A percentile compares a stretch with the other conserved stretches of the same genome.
Evolutionary conservation across 2,329 filamentous ascomycete species (phyloP).

Genomic region (Colletotrichum tanaceti): DNA sequence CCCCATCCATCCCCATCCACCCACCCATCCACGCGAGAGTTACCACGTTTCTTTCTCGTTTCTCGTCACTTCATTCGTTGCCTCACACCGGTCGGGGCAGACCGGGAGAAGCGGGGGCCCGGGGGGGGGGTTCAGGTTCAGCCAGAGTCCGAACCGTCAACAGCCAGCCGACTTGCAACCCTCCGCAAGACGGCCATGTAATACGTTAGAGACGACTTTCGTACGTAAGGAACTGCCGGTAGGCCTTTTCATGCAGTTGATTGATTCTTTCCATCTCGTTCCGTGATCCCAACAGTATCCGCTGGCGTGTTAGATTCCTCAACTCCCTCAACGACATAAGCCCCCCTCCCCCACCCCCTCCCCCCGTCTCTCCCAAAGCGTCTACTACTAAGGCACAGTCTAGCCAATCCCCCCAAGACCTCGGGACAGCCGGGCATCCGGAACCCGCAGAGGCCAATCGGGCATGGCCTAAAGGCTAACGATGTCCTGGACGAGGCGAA

Average conservation of each 20-base stretch:
- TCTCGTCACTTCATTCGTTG: not conserved
- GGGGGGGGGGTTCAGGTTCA: too few relatives aligned
- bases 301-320: not conserved
- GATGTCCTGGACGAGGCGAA: not conserved
- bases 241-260: not conserved
- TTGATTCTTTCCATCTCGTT: not conserved
- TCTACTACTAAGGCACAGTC: too few relatives aligned
- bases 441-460: too few relatives aligned
- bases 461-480: not conserved
- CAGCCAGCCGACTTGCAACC: not conserved
- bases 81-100: slow-evolving; percentile 5
- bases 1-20: too few relatives aligned
- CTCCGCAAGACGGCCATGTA: not conserved
- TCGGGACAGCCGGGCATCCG: slow-evolving; percentile 29
- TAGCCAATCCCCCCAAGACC: slow-evolving; percentile 6
- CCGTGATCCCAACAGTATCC: slow-evolving; percentile 11
- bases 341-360: not conserved
- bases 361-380: too few relatives aligned
- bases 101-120: not conserved
- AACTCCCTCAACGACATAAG: not conserved
- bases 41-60: slow-evolving; percentile 4
- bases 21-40: not conserved
- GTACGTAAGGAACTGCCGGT: not conserved
- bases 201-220: not conserved
- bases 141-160: not conserved